These are phyloP conservation scores for Metschnikowia chrysomelidarum DNA, from an alignment of 805 yeast species.

Conservation along the genomic window DNA sequence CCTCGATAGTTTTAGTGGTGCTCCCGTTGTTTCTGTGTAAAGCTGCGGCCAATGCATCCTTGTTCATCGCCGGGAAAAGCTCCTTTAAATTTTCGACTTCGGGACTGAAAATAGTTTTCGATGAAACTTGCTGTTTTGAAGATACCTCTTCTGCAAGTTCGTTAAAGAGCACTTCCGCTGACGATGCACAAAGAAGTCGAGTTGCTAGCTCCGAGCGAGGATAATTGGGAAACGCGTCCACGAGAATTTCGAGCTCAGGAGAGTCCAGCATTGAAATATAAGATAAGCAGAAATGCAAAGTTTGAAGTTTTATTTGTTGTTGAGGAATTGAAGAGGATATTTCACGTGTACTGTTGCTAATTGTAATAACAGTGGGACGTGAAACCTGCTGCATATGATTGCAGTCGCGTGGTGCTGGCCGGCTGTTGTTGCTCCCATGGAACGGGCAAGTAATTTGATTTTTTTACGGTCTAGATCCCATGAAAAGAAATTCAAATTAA, in stretches of 20 bases:
- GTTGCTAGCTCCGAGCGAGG: constrained; percentile 27
- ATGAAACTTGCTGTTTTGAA: neutral
- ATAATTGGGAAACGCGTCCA: constrained; percentile 28
- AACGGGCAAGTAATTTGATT: no score
- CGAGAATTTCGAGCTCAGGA: constrained; percentile 21
- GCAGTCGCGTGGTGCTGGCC: no score
- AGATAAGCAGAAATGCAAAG: no score
- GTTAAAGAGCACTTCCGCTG: constrained; percentile 25
- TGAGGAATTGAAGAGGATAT: no score
- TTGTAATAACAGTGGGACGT: no score
- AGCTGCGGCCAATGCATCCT: constrained; percentile 26
- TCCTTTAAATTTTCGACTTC: constrained; percentile 29
- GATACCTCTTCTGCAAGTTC: constrained; percentile 20
- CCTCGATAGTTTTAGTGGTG: constrained; percentile 26
- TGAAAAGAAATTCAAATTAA: no score
- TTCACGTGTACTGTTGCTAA: no score
- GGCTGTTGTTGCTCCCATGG: no score
- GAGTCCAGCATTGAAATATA: constrained; percentile 8
- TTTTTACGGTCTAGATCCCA: no score
- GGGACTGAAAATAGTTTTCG: constrained; percentile 8
- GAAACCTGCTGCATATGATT: no score
- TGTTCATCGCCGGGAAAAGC: constrained; percentile 46
- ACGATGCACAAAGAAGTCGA: constrained; percentile 24
- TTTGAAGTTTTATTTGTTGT: no score
- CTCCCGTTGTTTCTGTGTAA: constrained; percentile 31